These are phyloP conservation scores for Penicillium alfredii DNA, from an alignment of 495 filamentous ascomycete species.

Conservation along the genomic window DNA sequence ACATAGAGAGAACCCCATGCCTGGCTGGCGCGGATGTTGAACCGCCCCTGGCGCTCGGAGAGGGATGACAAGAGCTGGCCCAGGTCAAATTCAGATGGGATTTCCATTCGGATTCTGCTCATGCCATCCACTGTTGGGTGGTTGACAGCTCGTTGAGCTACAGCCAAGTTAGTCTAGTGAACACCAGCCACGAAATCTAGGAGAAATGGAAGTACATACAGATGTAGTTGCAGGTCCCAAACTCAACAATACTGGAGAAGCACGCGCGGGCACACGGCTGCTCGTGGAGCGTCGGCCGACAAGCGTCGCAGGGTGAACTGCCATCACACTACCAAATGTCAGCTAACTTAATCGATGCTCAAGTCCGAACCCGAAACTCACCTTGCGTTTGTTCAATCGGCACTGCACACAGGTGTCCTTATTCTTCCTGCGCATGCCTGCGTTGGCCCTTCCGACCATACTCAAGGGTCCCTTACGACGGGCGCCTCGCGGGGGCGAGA, in stretches of 20 bases:
- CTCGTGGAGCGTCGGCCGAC: conserved; percentile 41
- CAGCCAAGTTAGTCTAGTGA: conserved; percentile 16
- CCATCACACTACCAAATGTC: conserved; percentile 39
- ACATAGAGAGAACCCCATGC: conserved; percentile 42
- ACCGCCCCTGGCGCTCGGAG: conserved; percentile 37
- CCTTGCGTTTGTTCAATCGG: conserved; percentile 45
- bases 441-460: conserved; percentile 42
- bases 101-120: conserved; percentile 35
- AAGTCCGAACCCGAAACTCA: conserved; percentile 10
- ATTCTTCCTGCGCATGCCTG: conserved; percentile 42
- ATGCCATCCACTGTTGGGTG: conserved; percentile 35
- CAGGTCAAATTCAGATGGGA: conserved; percentile 40
- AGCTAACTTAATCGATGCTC: conserved; percentile 5
- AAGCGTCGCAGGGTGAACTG: conserved; percentile 44
- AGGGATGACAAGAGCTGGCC: conserved; percentile 38
- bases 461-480: conserved; percentile 43
- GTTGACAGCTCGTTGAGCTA: conserved; percentile 46
- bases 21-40: conserved; percentile 46
- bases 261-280: conserved; percentile 45
- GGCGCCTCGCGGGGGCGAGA: conserved; percentile 41
- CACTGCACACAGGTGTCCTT: conserved; percentile 47
- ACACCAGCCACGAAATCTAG: too few species aligned
- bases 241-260: conserved; percentile 47
- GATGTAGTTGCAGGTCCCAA: conserved; percentile 47
- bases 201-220: conserved; percentile 28